These are phyloP conservation scores for Teunomyces barrocoloradensis DNA, from an alignment of 805 yeast genomes.

Conservation along the genomic window DNA sequence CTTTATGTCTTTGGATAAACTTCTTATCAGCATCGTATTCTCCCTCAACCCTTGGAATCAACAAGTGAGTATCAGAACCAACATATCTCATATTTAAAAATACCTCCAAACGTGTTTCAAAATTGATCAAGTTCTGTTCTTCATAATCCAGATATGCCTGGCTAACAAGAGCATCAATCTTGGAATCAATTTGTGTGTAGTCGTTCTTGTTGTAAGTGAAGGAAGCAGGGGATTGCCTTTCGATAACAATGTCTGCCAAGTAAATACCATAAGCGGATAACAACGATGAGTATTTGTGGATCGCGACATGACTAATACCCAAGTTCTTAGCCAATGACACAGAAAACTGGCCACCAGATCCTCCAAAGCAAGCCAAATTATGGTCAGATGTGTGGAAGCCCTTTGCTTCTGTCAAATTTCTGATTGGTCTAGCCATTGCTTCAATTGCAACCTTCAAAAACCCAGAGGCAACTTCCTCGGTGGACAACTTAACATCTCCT, in stretches of 20 bases:
- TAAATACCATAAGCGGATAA: conserved; percentile 88
- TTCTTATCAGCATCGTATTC: conserved; percentile 20
- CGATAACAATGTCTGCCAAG: conserved; percentile 53
- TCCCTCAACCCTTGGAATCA: conserved; percentile 46
- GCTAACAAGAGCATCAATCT: conserved; percentile 44
- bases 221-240: conserved; percentile 37
- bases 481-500: conserved; percentile 35
- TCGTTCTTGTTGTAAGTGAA: conserved; percentile 17
- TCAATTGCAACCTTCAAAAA: conserved; percentile 82
- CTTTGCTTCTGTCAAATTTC: conserved; percentile 80
- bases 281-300: conserved; percentile 80
- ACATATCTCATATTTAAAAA: conserved; percentile 76
- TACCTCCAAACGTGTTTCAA: conserved; percentile 53
- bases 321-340: conserved; percentile 69
- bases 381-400: conserved; percentile 69
- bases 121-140: conserved; percentile 49
- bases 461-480: conserved; percentile 75
- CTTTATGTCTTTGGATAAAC: conserved; percentile 29
- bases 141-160: conserved; percentile 38
- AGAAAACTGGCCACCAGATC: conserved; percentile 93
- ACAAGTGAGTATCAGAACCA: conserved; percentile 86
- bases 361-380: conserved; percentile 81
- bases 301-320: conserved; percentile 65
- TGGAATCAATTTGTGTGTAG: conserved; percentile 39
- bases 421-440: conserved; percentile 86